Evolutionary conservation across 2,329 filamentous ascomycete genomes (phyloP).

Genomic region (Xylaria sp.): DNA sequence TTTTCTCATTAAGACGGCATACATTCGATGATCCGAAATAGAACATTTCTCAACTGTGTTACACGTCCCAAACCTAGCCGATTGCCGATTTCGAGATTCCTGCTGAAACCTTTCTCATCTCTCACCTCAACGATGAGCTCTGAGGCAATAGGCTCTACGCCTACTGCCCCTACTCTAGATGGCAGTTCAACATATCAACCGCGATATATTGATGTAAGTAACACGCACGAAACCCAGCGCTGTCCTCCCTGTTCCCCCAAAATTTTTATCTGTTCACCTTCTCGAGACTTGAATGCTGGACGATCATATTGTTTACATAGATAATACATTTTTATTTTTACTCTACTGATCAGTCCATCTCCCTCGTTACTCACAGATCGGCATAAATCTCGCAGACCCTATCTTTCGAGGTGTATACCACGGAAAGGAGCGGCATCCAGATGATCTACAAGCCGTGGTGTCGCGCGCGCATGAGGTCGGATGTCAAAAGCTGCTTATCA

Average conservation of each 20-base stretch:
- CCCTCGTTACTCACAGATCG: conserved; percentile 67
- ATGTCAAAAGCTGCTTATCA: conserved; percentile 91
- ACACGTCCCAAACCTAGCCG: conserved; percentile 26
- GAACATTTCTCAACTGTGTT: conserved; percentile 29
- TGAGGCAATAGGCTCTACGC: conserved; percentile 38
- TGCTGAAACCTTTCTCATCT: conserved; percentile 36
- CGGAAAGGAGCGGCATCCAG: conserved; percentile 77
- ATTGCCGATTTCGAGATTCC: conserved; percentile 15
- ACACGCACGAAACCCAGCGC: background rate
- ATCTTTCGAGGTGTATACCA: conserved; percentile 89
- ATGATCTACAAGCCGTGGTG: conserved; percentile 82
- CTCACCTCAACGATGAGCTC: conserved; percentile 45
- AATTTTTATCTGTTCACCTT: background rate
- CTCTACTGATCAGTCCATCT: conserved; percentile 15
- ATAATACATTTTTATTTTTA: background rate
- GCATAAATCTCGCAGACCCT: conserved; percentile 94
- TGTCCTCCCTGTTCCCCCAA: background rate
- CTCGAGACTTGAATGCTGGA: background rate
- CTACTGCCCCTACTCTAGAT: conserved; percentile 32
- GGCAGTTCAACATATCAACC: conserved; percentile 54
- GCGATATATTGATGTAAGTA: conserved; percentile 71
- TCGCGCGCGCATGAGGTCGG: conserved; percentile 80
- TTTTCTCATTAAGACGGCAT: conserved; percentile 5
- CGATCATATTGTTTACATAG: background rate
- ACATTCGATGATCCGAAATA: conserved; percentile 37